Evolutionary conservation across 2,329 filamentous ascomycete genomes (phyloP), one percentile per base, ranked within the genome.

Genomic region (Cladophialophora immunda): DNA sequence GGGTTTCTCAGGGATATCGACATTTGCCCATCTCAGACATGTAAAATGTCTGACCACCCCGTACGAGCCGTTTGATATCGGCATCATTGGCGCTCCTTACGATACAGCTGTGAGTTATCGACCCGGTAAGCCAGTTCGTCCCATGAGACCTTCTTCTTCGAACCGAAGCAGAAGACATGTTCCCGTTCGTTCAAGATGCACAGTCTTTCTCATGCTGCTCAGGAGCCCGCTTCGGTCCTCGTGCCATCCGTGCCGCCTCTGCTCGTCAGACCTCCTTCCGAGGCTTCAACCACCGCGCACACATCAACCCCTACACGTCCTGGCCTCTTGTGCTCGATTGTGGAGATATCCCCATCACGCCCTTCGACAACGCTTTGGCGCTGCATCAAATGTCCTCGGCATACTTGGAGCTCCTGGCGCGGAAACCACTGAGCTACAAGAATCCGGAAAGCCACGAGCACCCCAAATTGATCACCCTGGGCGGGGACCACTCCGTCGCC

Each of bases 291-390:
- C 87, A 91, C 1, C 89, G 93, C 25, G 93, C 92, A 1, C 86
- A 85, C 45, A 85, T 97, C 71, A 97, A 97, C 78, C 93, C 94
- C 0, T 97, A 95, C 80, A 82, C 83, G 47, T 90, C 86, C 62
- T 94, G 91, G 90, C 91, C 92, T 0, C 88, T 82, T 45, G 87
- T 97, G 66, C 83, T 94, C 58, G 94, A 97, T 82, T 97, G 94
- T 78, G 94, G 94, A 55, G 94, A 97, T 76, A 93, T 97, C 64
- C 93, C 94, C 30, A 84, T 96, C 71, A 92, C 90, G 0, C 93
- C 93, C 0, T 90, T 96, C 73, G 93, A 97, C 81, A 97, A 97
- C 77, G 87, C 83, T 1, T 83, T 97, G 17, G 94, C 94, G 0
- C 82, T 94, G 62, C 83, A 85, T 53, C 94, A 97, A 79, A 97